Base-by-base conservation (phyloP, 2,329 filamentous ascomycete genomes). In the Daldinia eschscholtzii region DNA sequence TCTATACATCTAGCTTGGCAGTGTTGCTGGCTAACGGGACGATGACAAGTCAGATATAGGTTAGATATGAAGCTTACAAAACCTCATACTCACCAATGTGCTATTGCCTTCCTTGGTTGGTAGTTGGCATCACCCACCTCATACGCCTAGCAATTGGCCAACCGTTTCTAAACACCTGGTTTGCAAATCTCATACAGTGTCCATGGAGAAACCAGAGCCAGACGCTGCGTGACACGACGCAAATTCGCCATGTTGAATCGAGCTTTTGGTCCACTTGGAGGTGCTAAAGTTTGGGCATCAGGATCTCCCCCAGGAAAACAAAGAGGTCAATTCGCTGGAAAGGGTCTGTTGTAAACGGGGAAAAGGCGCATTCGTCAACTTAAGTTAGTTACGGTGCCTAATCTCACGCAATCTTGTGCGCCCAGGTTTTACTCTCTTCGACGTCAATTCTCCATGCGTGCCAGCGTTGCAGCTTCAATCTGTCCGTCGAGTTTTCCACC, bases 31-130 rank as follows among this genome's bases (percentile, higher is more conserved):
- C 73, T 74, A 70, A 75, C 73, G 67, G 68, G 65, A 73, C 67
- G 72, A 72, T 74, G 73, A 74, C 73, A 75, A 73, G 72, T 74
- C 73, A 73, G 73, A 73, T 74, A 64, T 39, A 70, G 62, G 64
- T 67, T 60, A 65, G 55, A 63, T 61, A 57, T 72, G 64, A 68
- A 70, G 65, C 69, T 71, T 46, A 44, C 57, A 46, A 55, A 69
- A 50, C 64, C 46, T 44, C 67, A 61, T 67, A 57, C 63, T 59
- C 64, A 63, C 57, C 64, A 57, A 64, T 68, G 61, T 64, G 57
- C 64, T 50, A 50, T 48, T 48, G 60, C 44, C 41, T 71, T 67
- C 44, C 41, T 71, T 67, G 65, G 65, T 71, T 67, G 68, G 66
- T 68, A 70, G 67, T 52, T 67, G 65, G 57, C 62, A 65, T 70